These are phyloP conservation scores for Astrocystis sublimbata DNA, from an alignment of 495 filamentous ascomycete genomes.

Conservation along the genomic window DNA sequence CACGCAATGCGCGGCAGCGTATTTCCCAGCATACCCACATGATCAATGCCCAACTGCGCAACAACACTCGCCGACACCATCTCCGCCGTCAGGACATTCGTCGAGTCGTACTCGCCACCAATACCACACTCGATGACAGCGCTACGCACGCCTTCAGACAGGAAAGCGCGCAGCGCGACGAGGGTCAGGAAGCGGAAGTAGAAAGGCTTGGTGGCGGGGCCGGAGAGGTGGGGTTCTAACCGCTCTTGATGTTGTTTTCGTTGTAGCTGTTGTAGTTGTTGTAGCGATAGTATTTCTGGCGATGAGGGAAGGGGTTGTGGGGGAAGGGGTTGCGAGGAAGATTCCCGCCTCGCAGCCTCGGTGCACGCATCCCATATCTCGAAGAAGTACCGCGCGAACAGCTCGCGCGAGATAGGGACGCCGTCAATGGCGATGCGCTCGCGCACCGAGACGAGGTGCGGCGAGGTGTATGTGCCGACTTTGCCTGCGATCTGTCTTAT, in stretches of 20 bases:
- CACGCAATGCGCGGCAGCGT: slow-evolving; percentile 53
- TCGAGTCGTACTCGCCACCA: slow-evolving; percentile 54
- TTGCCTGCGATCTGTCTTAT: slow-evolving; percentile 25
- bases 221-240: slow-evolving; percentile 22
- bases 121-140: slow-evolving; percentile 54
- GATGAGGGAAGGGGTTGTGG: too few species aligned
- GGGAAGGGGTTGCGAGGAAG: slow-evolving; percentile 18
- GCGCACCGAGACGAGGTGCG: slow-evolving; percentile 60
- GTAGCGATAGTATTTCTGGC: too few species aligned
- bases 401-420: slow-evolving; percentile 45
- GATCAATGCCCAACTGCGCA: slow-evolving; percentile 52
- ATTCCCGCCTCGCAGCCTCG: slow-evolving; percentile 43
- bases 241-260: too few species aligned
- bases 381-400: slow-evolving; percentile 65
- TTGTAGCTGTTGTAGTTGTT: too few species aligned
- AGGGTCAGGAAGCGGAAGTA: slow-evolving; percentile 59
- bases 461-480: slow-evolving; percentile 67
- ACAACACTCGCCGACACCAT: slow-evolving; percentile 42
- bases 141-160: slow-evolving; percentile 39
- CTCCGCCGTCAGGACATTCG: slow-evolving; percentile 43
- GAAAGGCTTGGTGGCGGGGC: slow-evolving; percentile 51
- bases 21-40: slow-evolving; percentile 49
- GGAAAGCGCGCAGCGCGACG: slow-evolving; percentile 47
- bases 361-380: slow-evolving; percentile 64
- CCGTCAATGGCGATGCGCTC: slow-evolving; percentile 67